Conservation (phyloP, 352 stramenopile genomes). For the Phytophthora boehmeriae region DNA sequence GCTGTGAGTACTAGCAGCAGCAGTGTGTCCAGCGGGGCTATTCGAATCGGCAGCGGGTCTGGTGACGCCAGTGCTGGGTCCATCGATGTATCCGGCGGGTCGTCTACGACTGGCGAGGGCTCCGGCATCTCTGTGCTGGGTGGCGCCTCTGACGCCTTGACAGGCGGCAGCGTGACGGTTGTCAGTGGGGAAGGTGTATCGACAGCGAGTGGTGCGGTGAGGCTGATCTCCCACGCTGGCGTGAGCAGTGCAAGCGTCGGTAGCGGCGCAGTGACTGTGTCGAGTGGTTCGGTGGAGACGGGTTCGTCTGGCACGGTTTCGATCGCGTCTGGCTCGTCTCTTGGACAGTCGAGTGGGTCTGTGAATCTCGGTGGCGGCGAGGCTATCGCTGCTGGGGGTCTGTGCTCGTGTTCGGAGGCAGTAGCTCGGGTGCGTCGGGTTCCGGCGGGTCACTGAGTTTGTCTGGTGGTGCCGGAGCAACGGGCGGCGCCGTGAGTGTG, state of each 20-base stretch:
- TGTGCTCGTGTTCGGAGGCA: background rate
- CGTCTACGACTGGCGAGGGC: slow-evolving; percentile 15
- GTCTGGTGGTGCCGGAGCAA: slow-evolving; percentile 2
- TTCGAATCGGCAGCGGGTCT: background rate
- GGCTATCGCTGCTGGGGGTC: background rate
- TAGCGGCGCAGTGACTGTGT: background rate
- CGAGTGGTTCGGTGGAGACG: background rate
- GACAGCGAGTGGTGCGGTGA: background rate
- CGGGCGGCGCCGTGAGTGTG: background rate
- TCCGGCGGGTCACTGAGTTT: background rate
- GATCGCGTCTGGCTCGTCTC: slow-evolving; percentile 1
- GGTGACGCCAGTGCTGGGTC: slow-evolving; percentile 6
- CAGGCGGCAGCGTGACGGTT: slow-evolving; percentile 3
- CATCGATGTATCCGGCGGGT: slow-evolving; percentile 9
- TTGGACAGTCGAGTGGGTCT: background rate
- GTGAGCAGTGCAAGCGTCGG: background rate
- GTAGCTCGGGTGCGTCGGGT: background rate
- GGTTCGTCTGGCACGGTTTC: background rate
- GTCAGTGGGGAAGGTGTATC: background rate
- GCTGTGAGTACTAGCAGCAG: background rate
- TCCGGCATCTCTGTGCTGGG: slow-evolving; percentile 10
- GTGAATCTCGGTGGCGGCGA: background rate
- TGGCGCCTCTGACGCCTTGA: slow-evolving; percentile 4
- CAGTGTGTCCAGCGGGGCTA: background rate
- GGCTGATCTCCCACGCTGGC: background rate